Percentiles rank a stretch among this genome's conserved stretches.
These are phyloP conservation scores for Rhipidocladum racemiflorum DNA, from an alignment of 176 grass and related monocot genomes.

Conservation along the genomic window DNA sequence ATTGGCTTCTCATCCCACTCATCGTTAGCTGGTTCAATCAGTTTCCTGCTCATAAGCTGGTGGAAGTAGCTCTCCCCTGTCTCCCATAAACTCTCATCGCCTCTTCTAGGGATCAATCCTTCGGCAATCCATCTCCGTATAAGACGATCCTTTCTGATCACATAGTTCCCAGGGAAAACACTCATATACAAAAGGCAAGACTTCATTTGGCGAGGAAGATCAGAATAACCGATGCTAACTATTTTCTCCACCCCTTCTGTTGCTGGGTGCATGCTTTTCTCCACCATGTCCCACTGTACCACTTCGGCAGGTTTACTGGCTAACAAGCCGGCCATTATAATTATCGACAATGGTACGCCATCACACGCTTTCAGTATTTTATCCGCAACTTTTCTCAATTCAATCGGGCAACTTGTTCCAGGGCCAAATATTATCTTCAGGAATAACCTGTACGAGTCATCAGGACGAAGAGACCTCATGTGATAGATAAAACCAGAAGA, in stretches of 20 bases:
- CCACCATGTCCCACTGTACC: too few species aligned
- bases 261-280: too few species aligned
- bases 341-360: too few species aligned
- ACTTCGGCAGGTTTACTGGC: too few species aligned
- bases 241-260: too few species aligned
- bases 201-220: constrained; percentile 4
- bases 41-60: constrained; percentile 28
- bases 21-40: not conserved
- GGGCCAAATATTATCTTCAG: not conserved
- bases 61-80: constrained; percentile 31
- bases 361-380: too few species aligned
- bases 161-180: constrained; percentile 9
- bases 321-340: too few species aligned
- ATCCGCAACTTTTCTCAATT: not conserved
- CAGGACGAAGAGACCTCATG: not conserved
- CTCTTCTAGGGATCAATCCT: not conserved
- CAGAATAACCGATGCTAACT: not conserved
- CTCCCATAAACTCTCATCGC: not conserved
- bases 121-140: constrained; percentile 34
- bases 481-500: not conserved
- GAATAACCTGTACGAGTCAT: not conserved
- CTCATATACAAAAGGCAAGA: constrained; percentile 23
- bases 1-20: not conserved
- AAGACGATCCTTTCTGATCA: constrained; percentile 23
- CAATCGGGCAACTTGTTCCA: not conserved